Percentiles rank a stretch among this genome's conserved stretches.
Conservation (phyloP, 805 yeast genomes). For the Ogataea pilisensis region DNA sequence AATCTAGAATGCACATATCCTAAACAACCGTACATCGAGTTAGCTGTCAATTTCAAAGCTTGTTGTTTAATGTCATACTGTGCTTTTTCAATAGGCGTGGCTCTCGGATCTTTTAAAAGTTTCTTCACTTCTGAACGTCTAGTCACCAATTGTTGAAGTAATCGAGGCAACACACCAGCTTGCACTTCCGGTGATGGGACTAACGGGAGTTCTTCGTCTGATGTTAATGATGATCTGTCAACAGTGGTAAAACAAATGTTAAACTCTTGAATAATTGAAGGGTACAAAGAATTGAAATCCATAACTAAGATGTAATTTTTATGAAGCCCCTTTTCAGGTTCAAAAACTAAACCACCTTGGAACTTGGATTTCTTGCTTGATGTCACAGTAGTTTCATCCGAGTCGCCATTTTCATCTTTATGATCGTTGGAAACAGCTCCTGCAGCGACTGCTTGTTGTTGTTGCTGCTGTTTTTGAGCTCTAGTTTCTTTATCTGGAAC, state of each 20-base stretch:
- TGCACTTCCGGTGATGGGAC: slow-evolving; percentile 55
- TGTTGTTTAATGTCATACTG: slow-evolving; percentile 95
- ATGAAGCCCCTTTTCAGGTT: slow-evolving; percentile 93
- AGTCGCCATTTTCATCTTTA: slow-evolving; percentile 28
- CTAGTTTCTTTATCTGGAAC: slow-evolving; percentile 66
- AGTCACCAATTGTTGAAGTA: slow-evolving; percentile 77
- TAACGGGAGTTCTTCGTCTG: slow-evolving; percentile 60
- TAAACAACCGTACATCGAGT: slow-evolving; percentile 99
- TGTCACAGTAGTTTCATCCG: slow-evolving; percentile 44
- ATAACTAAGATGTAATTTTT: slow-evolving; percentile 85
- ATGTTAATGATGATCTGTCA: slow-evolving; percentile 47
- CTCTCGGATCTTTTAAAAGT: slow-evolving; percentile 69
- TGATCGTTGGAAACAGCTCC: slow-evolving; percentile 8
- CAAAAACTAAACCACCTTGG: slow-evolving; percentile 73
- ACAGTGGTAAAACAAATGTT: slow-evolving; percentile 97
- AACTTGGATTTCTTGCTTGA: slow-evolving; percentile 34
- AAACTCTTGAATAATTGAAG: slow-evolving; percentile 94
- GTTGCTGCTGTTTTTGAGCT: slow-evolving; percentile 29
- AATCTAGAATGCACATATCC: slow-evolving; percentile 90
- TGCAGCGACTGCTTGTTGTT: slow-evolving; percentile 10
- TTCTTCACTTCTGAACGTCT: slow-evolving; percentile 93
- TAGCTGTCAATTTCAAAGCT: slow-evolving; percentile 94
- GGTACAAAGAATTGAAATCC: slow-evolving; percentile 98
- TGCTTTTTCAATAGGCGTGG: slow-evolving; percentile 58
- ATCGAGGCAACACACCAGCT: slow-evolving; percentile 83